Evolutionary conservation across 495 filamentous ascomycete genomes (phyloP).

Genomic region (Echria macrotheca): DNA sequence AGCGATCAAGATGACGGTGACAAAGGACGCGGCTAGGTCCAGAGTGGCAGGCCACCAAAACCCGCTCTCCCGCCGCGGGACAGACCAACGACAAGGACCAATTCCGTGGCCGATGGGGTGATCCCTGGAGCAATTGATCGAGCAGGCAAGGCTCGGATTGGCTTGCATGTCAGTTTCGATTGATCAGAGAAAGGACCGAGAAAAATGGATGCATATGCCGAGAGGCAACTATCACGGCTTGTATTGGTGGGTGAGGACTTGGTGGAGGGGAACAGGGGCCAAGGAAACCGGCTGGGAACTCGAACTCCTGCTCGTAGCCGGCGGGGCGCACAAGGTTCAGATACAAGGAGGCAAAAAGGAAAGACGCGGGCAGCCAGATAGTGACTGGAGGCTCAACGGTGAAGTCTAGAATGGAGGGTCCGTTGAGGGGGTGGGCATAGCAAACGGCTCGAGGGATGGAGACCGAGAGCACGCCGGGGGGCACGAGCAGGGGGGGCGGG

Average conservation of each 20-base stretch:
- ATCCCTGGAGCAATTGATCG: constrained; percentile 32
- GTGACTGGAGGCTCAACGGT: constrained; percentile 28
- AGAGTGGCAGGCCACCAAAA: constrained; percentile 33
- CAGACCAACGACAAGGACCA: constrained; percentile 34
- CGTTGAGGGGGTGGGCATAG: constrained; percentile 24
- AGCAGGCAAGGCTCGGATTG: constrained; percentile 32
- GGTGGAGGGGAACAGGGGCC: constrained; percentile 17
- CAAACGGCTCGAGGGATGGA: constrained; percentile 15
- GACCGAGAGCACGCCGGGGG: constrained; percentile 16
- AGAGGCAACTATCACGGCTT: constrained; percentile 30
- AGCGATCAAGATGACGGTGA: constrained; percentile 31
- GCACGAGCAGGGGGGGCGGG: constrained; percentile 15
- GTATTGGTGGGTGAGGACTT: constrained; percentile 24
- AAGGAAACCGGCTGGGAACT: constrained; percentile 18
- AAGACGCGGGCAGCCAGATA: constrained; percentile 12
- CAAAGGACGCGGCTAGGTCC: constrained; percentile 24
- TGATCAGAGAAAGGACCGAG: constrained; percentile 38
- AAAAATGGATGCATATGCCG: constrained; percentile 34
- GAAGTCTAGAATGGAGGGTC: constrained; percentile 9
- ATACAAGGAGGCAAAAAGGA: constrained; percentile 20
- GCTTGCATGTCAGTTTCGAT: constrained; percentile 36
- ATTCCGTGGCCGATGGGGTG: constrained; percentile 30
- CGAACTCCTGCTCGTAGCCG: constrained; percentile 22
- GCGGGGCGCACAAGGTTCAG: constrained; percentile 20
- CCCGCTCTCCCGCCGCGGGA: constrained; percentile 47